Percentiles rank a stretch among this genome's conserved stretches.
These are phyloP conservation scores for Tetradesmus obliquus DNA, from an alignment of 139 green algal species.

Conservation along the genomic window DNA sequence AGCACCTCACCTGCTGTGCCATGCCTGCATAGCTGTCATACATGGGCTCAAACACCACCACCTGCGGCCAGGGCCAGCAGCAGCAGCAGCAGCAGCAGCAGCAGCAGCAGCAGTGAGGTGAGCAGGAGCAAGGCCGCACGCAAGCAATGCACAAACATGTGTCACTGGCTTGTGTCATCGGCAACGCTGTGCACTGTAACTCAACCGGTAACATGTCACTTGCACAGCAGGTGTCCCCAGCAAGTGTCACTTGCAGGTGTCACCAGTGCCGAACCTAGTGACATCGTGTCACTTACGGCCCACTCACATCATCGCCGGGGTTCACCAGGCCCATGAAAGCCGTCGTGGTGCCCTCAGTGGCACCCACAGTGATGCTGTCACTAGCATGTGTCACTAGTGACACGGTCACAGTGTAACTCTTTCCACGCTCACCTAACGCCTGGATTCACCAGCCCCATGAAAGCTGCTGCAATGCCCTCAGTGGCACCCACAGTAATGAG, in stretches of 20 bases:
- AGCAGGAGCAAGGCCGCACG: no score
- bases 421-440: slow-evolving; percentile 75
- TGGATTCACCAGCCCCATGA: slow-evolving; percentile 83
- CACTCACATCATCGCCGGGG: slow-evolving; percentile 77
- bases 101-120: no score
- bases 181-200: no score
- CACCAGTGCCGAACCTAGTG: no score
- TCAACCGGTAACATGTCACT: no score
- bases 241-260: no score
- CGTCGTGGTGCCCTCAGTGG: slow-evolving; percentile 72
- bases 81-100: not conserved
- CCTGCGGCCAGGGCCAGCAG: slow-evolving; percentile 48
- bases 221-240: no score
- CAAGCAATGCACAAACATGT: no score
- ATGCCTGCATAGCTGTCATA: slow-evolving; percentile 83
- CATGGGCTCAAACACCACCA: slow-evolving; percentile 84
- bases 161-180: no score
- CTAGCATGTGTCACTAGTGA: no score
- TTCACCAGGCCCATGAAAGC: slow-evolving; percentile 48
- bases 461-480: slow-evolving; percentile 79
- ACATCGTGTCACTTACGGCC: no score
- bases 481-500: slow-evolving; percentile 85
- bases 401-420: no score
- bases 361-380: slow-evolving; percentile 4
- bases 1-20: slow-evolving; percentile 6